These are phyloP conservation scores for Nepenthes mirabilis DNA, from an alignment of 148 eudicot species.

Conservation along the genomic window DNA sequence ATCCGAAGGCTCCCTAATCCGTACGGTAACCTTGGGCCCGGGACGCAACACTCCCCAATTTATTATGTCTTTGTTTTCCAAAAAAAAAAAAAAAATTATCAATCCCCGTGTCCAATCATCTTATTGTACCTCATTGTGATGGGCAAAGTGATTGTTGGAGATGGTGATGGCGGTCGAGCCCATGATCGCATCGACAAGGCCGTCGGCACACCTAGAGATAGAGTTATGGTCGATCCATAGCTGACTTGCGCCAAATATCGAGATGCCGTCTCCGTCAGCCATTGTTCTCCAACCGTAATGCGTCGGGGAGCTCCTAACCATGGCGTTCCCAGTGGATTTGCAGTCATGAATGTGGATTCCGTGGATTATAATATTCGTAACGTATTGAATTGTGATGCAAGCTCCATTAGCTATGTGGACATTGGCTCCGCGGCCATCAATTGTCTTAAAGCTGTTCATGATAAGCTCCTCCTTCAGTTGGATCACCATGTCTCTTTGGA, in stretches of 20 bases:
- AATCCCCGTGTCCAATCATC: too few species aligned
- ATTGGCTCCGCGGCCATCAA: conserved; percentile 2
- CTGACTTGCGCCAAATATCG: not conserved
- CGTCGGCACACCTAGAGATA: not conserved
- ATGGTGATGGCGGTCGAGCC: conserved; percentile 1
- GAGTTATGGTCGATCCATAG: not conserved
- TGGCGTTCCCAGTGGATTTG: conserved; percentile 1
- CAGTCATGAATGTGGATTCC: not conserved
- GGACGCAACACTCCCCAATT: too few species aligned
- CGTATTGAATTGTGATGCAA: conserved; percentile 1
- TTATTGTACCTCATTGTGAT: not conserved
- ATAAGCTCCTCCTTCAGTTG: conserved; percentile 6
- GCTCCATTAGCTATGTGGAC: conserved; percentile 2
- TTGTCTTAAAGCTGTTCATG: conserved; percentile 1
- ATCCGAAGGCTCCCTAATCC: too few species aligned
- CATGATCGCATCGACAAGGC: conserved; percentile 1
- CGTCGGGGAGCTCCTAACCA: not conserved
- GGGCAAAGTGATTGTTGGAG: conserved; percentile 1
- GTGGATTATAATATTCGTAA: not conserved
- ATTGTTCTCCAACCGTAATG: not conserved
- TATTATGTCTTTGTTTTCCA: too few species aligned
- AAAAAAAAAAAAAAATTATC: too few species aligned
- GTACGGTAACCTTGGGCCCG: too few species aligned
- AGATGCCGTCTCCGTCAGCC: conserved; percentile 1
- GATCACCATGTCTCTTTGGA: conserved; percentile 1